Percentiles rank a stretch among this genome's conserved stretches.
Conservation (phyloP, 1,284 basidiomycete species). For the Papiliotrema laurentii region DNA sequence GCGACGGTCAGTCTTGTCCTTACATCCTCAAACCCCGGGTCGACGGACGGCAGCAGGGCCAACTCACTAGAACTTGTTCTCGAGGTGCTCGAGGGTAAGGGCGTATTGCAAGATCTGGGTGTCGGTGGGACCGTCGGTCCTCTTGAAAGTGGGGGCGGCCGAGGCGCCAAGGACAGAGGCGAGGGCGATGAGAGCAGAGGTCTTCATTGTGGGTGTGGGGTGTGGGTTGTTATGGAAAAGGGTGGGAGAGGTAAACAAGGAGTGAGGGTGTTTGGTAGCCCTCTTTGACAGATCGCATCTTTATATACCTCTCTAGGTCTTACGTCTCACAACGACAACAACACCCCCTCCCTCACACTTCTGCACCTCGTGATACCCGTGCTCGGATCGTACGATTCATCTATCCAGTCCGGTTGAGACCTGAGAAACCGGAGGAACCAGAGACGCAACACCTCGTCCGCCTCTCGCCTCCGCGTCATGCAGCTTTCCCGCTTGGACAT, state of each 20-base stretch:
- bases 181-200: slow-evolving; percentile 15
- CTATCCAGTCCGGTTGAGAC: too few relatives aligned
- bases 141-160: slow-evolving; percentile 14
- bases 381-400: too few relatives aligned
- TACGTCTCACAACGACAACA: too few relatives aligned
- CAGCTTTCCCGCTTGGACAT: too few relatives aligned
- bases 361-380: too few relatives aligned
- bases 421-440: too few relatives aligned
- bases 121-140: slow-evolving; percentile 10
- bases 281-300: neutral
- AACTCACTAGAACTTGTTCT: slow-evolving; percentile 62
- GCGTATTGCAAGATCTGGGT: slow-evolving; percentile 34
- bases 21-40: too few relatives aligned
- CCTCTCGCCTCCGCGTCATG: too few relatives aligned
- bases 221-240: slow-evolving; percentile 5
- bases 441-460: too few relatives aligned
- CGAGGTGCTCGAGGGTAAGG: slow-evolving; percentile 64
- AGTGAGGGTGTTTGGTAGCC: neutral
- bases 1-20: neutral
- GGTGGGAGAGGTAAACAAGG: neutral
- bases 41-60: too few relatives aligned
- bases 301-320: too few relatives aligned
- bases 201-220: slow-evolving; percentile 19
- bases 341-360: too few relatives aligned
- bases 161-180: slow-evolving; percentile 14